Base-by-base conservation (phyloP, 345 rosid genomes). In the Boechera stricta region DNA sequence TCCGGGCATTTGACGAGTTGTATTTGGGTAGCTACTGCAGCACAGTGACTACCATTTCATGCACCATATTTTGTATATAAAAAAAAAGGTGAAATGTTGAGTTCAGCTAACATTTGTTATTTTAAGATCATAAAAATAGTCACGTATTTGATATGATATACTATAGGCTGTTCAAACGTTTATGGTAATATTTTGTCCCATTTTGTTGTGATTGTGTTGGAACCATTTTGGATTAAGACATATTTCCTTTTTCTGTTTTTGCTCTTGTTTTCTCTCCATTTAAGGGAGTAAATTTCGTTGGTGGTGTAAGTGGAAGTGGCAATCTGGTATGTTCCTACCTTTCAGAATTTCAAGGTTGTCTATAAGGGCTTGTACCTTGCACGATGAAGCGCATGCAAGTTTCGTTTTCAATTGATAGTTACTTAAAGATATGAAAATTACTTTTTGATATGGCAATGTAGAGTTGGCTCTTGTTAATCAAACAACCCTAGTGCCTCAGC, bases 1-100 rank as follows among this genome's bases (percentile, higher is more conserved):
- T 36, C 15, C 1, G 6, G 69, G 35, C 7, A 8, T 59, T 51
- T 72, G 58, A 16, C 7, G n/a, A 2, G 39, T 6, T 61, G 11
- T 26, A 53, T 63, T 26, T 70, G 51, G 21, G 42, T 54, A 6
- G 51, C 60, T 45, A 62, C 21, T 76, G 75, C 51, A 2, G 65
- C 39, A 55, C 16, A 15, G 49, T 26, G 51, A 62, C 1, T 24
- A 53, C 11, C 26, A 32, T 53, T 76, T 53, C 8, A 42, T 62
- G 52, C 33, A 60, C 73, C 60, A 56, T 48, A 64, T 64, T 35
- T 48, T 64, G 76, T 59, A 78, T 73, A 73, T 52, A 52, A 60
- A 51, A 31, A 31, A 41, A 39, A 72, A 62, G 28, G 58, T 54
- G 21, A 78, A 38, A 59, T 72, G 58, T 33, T 72, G 63, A 51